A percentile compares a stretch with the other conserved stretches of the same genome.
These are phyloP conservation scores for Candida gorgasii DNA, from an alignment of 805 yeast genomes.

Conservation along the genomic window DNA sequence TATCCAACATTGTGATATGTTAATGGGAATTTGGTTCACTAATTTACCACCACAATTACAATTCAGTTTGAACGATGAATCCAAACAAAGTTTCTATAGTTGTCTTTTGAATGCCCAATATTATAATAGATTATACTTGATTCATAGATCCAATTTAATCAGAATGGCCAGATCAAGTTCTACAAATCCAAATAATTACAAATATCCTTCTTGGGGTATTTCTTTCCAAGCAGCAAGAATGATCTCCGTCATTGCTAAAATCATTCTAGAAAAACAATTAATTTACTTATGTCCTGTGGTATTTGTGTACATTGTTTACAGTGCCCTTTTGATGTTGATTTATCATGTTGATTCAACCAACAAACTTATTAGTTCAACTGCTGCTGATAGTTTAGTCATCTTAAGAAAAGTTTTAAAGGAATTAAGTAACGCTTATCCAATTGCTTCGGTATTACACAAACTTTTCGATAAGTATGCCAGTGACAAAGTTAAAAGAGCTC, in stretches of 20 bases:
- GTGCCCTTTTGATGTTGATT: conserved; percentile 70
- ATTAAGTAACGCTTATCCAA: conserved; percentile 39
- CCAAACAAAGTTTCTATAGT: conserved; percentile 55
- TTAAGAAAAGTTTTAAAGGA: conserved; percentile 39
- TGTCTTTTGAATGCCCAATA: conserved; percentile 67
- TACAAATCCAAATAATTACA: conserved; percentile 43
- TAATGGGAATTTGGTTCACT: conserved; percentile 76
- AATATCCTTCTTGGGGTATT: conserved; percentile 75
- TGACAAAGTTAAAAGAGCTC: conserved; percentile 42
- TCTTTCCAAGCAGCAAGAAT: conserved; percentile 81
- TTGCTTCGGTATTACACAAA: conserved; percentile 37
- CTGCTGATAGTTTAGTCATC: conserved; percentile 41
- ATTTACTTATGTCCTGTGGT: conserved; percentile 57
- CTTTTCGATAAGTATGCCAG: conserved; percentile 44
- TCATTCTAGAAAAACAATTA: conserved; percentile 50
- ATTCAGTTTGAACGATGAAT: conserved; percentile 57
- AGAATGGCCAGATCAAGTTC: conserved; percentile 46
- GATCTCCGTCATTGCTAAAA: conserved; percentile 64
- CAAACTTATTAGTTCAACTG: conserved; percentile 41
- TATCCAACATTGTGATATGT: conserved; percentile 69
- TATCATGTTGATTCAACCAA: conserved; percentile 58
- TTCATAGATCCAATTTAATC: conserved; percentile 68
- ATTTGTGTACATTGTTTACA: conserved; percentile 57
- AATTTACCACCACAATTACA: conserved; percentile 62
- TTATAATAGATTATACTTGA: conserved; percentile 68